Evolutionary conservation across 2,329 filamentous ascomycete genomes (phyloP), one percentile per base, ranked within the genome.

Genomic region (Talaromyces sp.): DNA sequence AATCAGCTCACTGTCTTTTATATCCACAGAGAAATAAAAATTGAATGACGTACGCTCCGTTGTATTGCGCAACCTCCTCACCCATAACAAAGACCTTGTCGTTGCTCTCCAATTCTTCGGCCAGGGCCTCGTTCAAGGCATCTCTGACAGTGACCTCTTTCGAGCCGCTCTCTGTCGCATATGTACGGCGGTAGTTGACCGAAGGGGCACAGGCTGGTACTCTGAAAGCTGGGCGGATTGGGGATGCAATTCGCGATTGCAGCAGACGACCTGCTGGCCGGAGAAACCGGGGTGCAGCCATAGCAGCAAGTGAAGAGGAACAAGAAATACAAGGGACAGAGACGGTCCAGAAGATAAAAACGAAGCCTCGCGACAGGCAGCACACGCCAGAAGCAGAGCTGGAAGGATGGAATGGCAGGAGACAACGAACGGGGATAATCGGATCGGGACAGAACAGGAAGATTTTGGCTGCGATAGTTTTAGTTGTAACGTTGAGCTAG

Each of bases 31-130:
- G 25, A 53, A 42, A 27, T 17, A 57, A 10, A 11, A 13, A 17
- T 60, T 51, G 52, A 61, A 47, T 57, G 59, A 64, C 83, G 77
- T 79, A 86, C 84, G 93, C 93, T 84, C 95, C 95, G 79, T 99
- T 99, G 84, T 99, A 99, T 82, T 99, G 95, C 72, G 95, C 95
- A 74, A 99, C 95, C 83, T 99, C 95, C 84, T 99, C 95, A 72
- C 95, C 95, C 62, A 99, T 79, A 69, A 99, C 82, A 78, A 97
- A 99, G 71, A 97, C 93, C 84, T 97, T 98, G 66, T 89, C 84
- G 80, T 99, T 96, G 75, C 80, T 77, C 84, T 97, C 93, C 78
- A 99, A 88, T 85, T 99, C 95, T 83, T 99, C 95, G 55, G 92
- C 92, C 75, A 99, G 88, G 64, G 95, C 95, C 84, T 99, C 93